Evolutionary conservation across 306 rosid species (phyloP).

Genomic region (Cicer chorassanicum): DNA sequence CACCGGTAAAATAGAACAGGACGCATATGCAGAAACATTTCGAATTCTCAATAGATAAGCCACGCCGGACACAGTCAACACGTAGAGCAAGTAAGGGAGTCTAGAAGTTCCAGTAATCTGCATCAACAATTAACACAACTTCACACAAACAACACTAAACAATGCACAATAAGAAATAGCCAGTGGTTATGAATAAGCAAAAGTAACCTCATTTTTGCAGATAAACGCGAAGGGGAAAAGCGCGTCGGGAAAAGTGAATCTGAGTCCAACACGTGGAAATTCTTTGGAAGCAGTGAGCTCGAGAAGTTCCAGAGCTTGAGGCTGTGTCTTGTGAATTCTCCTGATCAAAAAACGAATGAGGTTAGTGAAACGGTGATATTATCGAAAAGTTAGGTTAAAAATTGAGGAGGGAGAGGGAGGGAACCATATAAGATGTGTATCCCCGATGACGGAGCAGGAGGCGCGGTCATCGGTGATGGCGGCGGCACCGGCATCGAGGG

Average conservation of each 20-base stretch:
- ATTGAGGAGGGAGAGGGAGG: constrained; percentile 39
- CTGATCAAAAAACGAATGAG: constrained; percentile 44
- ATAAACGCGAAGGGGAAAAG: constrained; percentile 72
- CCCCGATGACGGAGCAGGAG: constrained; percentile 64
- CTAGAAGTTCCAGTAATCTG: constrained; percentile 59
- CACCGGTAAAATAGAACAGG: constrained; percentile 55
- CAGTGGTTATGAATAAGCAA: constrained; percentile 30
- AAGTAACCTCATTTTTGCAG: constrained; percentile 70
- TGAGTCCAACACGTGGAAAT: constrained; percentile 65
- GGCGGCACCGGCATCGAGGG: constrained; percentile 40
- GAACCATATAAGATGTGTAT: constrained; percentile 71
- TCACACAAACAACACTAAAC: background rate
- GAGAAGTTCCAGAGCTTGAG: constrained; percentile 66
- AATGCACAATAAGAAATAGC: background rate
- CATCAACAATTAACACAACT: constrained; percentile 31
- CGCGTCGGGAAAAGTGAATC: constrained; percentile 68
- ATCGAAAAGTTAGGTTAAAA: background rate
- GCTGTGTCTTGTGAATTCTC: constrained; percentile 76
- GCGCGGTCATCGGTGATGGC: constrained; percentile 61
- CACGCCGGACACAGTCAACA: constrained; percentile 68
- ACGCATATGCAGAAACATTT: constrained; percentile 56
- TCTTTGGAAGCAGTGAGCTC: constrained; percentile 70
- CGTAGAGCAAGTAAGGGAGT: constrained; percentile 72
- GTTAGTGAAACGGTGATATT: constrained; percentile 14
- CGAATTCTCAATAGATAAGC: constrained; percentile 71